A percentile compares a stretch with the other conserved stretches of the same genome.
These are phyloP conservation scores for Arctium minus DNA, from an alignment of 129 eudicot genomes.

Conservation along the genomic window DNA sequence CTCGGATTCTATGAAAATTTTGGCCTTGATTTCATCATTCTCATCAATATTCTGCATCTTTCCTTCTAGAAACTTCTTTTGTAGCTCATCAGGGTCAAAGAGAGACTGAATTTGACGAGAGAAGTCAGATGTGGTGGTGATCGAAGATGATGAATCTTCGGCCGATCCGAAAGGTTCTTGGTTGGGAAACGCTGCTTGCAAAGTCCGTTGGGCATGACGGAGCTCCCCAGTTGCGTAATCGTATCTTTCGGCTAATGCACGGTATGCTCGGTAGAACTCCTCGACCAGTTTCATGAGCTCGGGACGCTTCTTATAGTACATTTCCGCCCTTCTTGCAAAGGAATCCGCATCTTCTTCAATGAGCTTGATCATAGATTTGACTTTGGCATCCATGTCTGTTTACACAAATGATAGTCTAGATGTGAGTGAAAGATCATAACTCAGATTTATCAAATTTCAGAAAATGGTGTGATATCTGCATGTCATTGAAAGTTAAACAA, in stretches of 20 bases:
- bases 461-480: neutral
- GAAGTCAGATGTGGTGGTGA: slow-evolving; percentile 36
- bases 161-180: slow-evolving; percentile 47
- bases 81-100: slow-evolving; percentile 27
- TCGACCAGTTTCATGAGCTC: slow-evolving; percentile 96
- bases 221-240: slow-evolving; percentile 94
- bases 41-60: slow-evolving; percentile 31
- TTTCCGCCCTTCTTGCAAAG: slow-evolving; percentile 96
- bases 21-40: slow-evolving; percentile 38
- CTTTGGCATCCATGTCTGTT: slow-evolving; percentile 85
- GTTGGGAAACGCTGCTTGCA: slow-evolving; percentile 87
- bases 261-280: slow-evolving; percentile 95
- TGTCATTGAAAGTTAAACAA: neutral
- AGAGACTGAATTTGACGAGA: slow-evolving; percentile 26
- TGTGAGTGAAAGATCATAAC: neutral
- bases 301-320: slow-evolving; percentile 97
- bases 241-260: slow-evolving; percentile 94
- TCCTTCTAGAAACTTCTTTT: slow-evolving; percentile 21
- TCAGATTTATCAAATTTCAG: neutral
- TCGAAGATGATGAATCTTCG: slow-evolving; percentile 56
- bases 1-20: slow-evolving; percentile 37
- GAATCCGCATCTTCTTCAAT: slow-evolving; percentile 99
- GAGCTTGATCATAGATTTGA: slow-evolving; percentile 90
- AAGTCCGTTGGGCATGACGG: slow-evolving; percentile 83
- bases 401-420: neutral